Evolutionary conservation across 441 rosid species (phyloP), one percentile per base, ranked within the genome.

Genomic region (Iberis amara): DNA sequence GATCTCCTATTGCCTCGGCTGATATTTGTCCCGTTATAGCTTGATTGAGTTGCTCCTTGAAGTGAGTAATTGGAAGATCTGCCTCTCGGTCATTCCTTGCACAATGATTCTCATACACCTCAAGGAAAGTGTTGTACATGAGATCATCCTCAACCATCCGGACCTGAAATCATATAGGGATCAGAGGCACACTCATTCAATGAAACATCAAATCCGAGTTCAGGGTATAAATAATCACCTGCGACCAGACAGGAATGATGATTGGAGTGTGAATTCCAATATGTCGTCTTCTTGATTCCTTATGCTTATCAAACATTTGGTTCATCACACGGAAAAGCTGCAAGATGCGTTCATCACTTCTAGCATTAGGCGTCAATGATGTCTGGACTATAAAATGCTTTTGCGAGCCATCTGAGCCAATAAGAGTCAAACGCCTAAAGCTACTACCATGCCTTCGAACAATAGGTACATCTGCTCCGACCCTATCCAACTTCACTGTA

Each of bases 381-480:
- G 99, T 90, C 77, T 87, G 99, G 52, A 94, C 96, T 68, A 89
- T 83, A 65, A 94, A 94, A 70, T 90, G 95, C 31, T 85, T 79
- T 57, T 90, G 97, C 47, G 97, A 89, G 61, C 99, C 99, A 75
- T 94, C 97, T 14, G 97, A 94, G 44, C 96, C 97, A 53, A 94
- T 85, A 45, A 94, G 72, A 52, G 99, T 90, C 76, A 94, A 66
- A 32, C 98, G 95, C 49, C 98, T 76, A 83, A 90, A 90, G 70
- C 99, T 94, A 78, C 98, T 94, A 64, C 98, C 99, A 77, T 94
- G 99, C 73, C 99, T 85, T 63, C 98, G 77, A 56, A 94, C 99
- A 61, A 90, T 94, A 11, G 92, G 98, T 60, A 94, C 79, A 65
- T 90, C 98, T 64, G 96, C 94, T 71, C 90, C 96, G 44, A 94